A percentile compares a stretch with the other conserved stretches of the same genome.
Conservation (phyloP, 257 asterid species). For the Solanum habrochaites region DNA sequence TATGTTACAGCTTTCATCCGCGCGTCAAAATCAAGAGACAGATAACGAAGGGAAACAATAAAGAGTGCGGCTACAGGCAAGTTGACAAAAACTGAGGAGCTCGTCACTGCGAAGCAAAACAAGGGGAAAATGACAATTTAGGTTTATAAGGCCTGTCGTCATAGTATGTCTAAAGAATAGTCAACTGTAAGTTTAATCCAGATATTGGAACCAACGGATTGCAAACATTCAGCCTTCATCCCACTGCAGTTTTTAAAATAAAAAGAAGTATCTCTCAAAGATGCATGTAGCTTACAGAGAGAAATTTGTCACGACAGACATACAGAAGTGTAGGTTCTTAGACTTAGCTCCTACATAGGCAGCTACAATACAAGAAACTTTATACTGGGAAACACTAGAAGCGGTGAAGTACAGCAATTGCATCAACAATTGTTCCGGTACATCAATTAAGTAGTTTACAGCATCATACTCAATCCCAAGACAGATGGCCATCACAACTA, state of each 20-base stretch:
- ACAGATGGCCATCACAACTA: neutral
- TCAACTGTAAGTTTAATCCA: neutral
- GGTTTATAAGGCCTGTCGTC: neutral
- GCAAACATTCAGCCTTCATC: neutral
- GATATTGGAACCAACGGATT: neutral
- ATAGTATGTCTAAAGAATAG: neutral
- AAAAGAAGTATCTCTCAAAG: neutral
- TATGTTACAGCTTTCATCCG: conserved; percentile 74
- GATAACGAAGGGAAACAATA: conserved; percentile 58
- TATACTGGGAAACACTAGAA: neutral
- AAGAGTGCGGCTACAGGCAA: conserved; percentile 73
- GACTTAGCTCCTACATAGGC: neutral
- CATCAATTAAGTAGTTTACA: neutral
- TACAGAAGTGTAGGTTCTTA: neutral
- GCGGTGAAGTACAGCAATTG: neutral
- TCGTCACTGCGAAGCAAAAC: conserved; percentile 56
- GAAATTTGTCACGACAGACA: neutral
- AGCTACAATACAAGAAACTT: neutral
- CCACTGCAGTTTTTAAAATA: neutral
- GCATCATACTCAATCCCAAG: neutral
- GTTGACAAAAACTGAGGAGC: conserved; percentile 84
- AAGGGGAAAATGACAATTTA: neutral
- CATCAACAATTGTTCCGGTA: neutral
- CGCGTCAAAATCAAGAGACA: conserved; percentile 68
- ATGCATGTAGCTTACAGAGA: neutral